Base-by-base conservation (phyloP, 1,139 yeast species). In the Ogataea hybrid region DNA sequence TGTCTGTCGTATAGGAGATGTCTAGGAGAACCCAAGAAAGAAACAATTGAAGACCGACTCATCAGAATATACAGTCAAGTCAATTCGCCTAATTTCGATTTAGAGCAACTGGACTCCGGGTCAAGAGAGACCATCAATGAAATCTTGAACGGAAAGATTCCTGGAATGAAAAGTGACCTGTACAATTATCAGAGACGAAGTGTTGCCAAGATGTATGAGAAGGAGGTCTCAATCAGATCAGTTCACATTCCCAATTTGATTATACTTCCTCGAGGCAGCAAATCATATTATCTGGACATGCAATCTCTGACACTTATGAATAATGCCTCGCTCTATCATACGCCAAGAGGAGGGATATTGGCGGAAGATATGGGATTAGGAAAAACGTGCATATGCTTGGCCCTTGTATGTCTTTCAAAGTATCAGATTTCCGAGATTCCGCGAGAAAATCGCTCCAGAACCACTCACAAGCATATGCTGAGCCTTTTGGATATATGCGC, bases 321-420 rank as follows among this genome's bases (percentile, higher is more conserved):
- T 2, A 46, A 55, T 3, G 79, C 84, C 0, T 72, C 68, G 18
- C 48, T 61, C 2, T 76, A 69, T 52, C 49, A 54, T 16, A 62
- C 77, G 3, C 81, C 85, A 0, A 61, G 73, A 49, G 89, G 89
- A 12, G 90, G 89, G 0, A 79, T 83, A 2, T 62, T 83, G 10
- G 87, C 87, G 0, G 90, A 83, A 50, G 81, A 81, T 71, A 83
- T 83, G 89, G 90, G 89, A 0, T 62, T 81, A 14, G 90, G 90
- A 0, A 83, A 83, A 56, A 82, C 89, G 0, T 67, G 79, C 32
- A 82, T 83, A 4, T 81, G 87, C 51, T 59, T 83, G 15, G 79
- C 84, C 6, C 64, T 83, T 35, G 69, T 82, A 0, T 74, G 83
- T 49, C 55, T 73, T 7, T 75, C 88, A 0, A 77, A 73, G 48